These are phyloP conservation scores for Vaccinium darrowii DNA, from an alignment of 148 eudicot species.

Conservation along the genomic window DNA sequence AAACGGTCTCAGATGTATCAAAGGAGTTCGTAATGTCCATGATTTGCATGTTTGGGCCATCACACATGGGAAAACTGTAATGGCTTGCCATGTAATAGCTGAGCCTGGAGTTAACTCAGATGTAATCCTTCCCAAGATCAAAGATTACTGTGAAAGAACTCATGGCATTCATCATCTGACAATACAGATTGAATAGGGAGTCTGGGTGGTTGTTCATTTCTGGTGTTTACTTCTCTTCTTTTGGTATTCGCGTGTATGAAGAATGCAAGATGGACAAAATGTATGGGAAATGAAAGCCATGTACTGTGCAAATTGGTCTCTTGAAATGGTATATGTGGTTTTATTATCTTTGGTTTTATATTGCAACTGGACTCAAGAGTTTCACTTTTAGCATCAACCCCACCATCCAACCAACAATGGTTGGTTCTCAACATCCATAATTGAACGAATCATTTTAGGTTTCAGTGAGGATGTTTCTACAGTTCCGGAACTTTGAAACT, in stretches of 20 bases:
- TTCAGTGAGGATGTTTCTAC: neutral
- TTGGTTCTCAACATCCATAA: neutral
- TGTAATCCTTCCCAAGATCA: conserved; percentile 32
- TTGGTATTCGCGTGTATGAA: neutral
- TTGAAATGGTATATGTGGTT: neutral
- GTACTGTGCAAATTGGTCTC: neutral
- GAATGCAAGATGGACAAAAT: neutral
- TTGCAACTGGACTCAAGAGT: neutral
- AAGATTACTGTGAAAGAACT: conserved; percentile 36
- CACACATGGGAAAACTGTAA: conserved; percentile 47
- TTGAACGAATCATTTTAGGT: neutral
- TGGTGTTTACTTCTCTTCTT: neutral
- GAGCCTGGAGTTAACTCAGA: conserved; percentile 36
- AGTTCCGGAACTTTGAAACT: neutral
- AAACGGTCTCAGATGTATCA: conserved; percentile 35
- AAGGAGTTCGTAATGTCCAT: conserved; percentile 58
- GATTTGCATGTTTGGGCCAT: conserved; percentile 74
- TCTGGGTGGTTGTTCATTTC: neutral
- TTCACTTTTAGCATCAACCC: neutral
- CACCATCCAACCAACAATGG: neutral
- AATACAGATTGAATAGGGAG: conserved; percentile 46
- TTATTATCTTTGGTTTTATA: neutral
- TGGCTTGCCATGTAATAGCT: conserved; percentile 56
- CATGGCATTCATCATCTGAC: conserved; percentile 56
- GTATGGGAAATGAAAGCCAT: neutral